These are phyloP conservation scores for Colletotrichum theobromicola DNA, from an alignment of 2,329 filamentous ascomycete genomes.

Conservation along the genomic window DNA sequence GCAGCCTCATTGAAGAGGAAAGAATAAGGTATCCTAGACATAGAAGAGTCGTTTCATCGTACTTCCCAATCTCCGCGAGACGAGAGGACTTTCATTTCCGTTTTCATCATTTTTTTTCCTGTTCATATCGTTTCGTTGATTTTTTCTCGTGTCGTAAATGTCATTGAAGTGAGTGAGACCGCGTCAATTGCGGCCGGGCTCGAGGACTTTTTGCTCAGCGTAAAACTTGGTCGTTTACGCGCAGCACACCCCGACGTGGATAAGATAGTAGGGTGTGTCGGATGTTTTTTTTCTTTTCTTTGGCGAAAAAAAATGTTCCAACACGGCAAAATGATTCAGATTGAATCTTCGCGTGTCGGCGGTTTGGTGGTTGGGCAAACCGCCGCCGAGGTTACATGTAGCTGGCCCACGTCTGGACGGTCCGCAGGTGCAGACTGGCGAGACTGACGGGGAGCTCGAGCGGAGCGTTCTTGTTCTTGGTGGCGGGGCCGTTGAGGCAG, in stretches of 20 bases:
- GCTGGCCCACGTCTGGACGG: conserved; percentile 11
- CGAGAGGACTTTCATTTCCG: background rate
- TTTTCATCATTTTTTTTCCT: background rate
- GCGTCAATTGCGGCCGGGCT: background rate
- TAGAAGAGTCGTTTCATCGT: conserved; percentile 16
- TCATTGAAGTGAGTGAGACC: background rate
- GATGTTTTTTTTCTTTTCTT: background rate
- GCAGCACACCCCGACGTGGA: conserved; percentile 8
- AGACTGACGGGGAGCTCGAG: conserved; percentile 17
- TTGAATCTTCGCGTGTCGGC: conserved; percentile 9
- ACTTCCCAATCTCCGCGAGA: background rate
- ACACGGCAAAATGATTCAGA: conserved; percentile 4
- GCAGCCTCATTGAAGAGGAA: conserved; percentile 6
- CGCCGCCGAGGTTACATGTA: conserved; percentile 18
- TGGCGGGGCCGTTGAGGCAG: background rate
- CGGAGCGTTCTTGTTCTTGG: conserved; percentile 5
- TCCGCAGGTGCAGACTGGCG: conserved; percentile 17
- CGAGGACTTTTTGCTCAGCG: conserved; percentile 5
- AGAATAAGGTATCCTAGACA: conserved; percentile 12
- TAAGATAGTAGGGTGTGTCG: conserved; percentile 5
- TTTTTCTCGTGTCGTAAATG: background rate
- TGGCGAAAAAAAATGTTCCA: background rate
- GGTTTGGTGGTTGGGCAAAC: conserved; percentile 9
- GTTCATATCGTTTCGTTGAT: background rate
- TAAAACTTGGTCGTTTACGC: background rate